These are phyloP conservation scores for Neocucurbitaria cava DNA, from an alignment of 2,329 filamentous ascomycete genomes.

Conservation along the genomic window DNA sequence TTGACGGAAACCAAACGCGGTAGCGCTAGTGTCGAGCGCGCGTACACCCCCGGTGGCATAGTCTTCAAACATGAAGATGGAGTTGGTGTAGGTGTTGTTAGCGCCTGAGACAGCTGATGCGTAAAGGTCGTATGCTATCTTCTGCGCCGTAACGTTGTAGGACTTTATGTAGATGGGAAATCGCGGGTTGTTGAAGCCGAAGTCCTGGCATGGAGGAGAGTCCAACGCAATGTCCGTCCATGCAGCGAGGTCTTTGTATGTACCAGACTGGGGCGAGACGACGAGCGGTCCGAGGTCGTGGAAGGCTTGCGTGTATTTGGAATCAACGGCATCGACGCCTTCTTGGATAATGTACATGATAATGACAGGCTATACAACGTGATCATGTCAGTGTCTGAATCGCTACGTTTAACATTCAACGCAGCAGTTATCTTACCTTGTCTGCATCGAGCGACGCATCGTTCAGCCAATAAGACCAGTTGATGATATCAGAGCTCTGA, in stretches of 20 bases:
- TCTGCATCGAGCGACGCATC: constrained; percentile 20
- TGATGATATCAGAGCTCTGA: constrained; percentile 48
- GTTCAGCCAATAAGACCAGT: constrained; percentile 36
- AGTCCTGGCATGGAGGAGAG: constrained; percentile 36
- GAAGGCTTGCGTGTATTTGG: constrained; percentile 31
- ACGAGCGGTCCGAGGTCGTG: constrained; percentile 22
- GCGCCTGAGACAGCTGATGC: constrained; percentile 40
- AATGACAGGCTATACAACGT: constrained; percentile 12
- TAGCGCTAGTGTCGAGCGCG: neutral
- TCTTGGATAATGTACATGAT: constrained; percentile 35
- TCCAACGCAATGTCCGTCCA: constrained; percentile 32
- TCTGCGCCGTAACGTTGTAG: constrained; percentile 48
- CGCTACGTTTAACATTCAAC: neutral
- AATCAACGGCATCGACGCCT: constrained; percentile 24
- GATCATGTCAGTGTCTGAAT: neutral
- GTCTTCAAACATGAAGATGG: constrained; percentile 64
- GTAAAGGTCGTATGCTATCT: constrained; percentile 49
- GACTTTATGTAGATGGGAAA: constrained; percentile 31
- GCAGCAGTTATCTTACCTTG: constrained; percentile 9
- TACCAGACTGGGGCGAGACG: constrained; percentile 18
- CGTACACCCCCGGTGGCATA: constrained; percentile 58
- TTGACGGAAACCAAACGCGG: constrained; percentile 49
- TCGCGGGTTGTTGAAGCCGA: constrained; percentile 32
- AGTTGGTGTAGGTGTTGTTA: constrained; percentile 34
- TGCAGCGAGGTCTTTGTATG: constrained; percentile 28